Evolutionary conservation across 2,329 filamentous ascomycete genomes (phyloP).

Genomic region (Mycogone perniciosa): DNA sequence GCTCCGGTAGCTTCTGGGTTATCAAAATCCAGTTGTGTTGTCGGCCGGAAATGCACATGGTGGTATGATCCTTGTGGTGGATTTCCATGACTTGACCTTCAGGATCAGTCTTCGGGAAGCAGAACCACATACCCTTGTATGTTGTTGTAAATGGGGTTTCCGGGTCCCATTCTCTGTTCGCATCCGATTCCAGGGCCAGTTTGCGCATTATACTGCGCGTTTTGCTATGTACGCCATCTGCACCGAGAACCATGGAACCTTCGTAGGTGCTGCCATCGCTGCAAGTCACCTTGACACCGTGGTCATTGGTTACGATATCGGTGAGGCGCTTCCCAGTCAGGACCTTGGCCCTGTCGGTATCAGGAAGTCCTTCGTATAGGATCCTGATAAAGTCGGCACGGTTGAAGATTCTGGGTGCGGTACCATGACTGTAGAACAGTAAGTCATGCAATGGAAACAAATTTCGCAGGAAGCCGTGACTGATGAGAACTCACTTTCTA

Average conservation of each 20-base stretch:
- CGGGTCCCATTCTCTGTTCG: neutral
- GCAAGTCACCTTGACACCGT: slow-evolving; percentile 24
- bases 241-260: slow-evolving; percentile 33
- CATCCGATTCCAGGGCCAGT: slow-evolving; percentile 15
- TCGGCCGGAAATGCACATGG: slow-evolving; percentile 22
- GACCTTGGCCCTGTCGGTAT: slow-evolving; percentile 21
- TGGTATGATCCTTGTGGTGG: slow-evolving; percentile 17
- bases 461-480: neutral
- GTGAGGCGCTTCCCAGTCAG: slow-evolving; percentile 21
- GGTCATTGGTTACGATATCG: slow-evolving; percentile 13
- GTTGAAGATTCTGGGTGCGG: slow-evolving; percentile 21
- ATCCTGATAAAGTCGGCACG: slow-evolving; percentile 24
- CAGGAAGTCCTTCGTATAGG: slow-evolving; percentile 23
- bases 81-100: slow-evolving; percentile 16
- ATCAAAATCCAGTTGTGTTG: slow-evolving; percentile 24
- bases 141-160: slow-evolving; percentile 12
- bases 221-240: slow-evolving; percentile 35
- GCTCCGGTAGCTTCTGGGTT: slow-evolving; percentile 20
- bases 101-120: slow-evolving; percentile 14
- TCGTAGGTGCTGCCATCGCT: slow-evolving; percentile 27
- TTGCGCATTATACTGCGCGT: slow-evolving; percentile 28
- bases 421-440: slow-evolving; percentile 15
- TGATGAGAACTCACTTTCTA: slow-evolving; percentile 17
- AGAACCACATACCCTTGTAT: slow-evolving; percentile 23
- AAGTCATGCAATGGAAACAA: neutral